Evolutionary conservation across 352 stramenopile species (phyloP).

Genomic region (Thalassiosira hispida): DNA sequence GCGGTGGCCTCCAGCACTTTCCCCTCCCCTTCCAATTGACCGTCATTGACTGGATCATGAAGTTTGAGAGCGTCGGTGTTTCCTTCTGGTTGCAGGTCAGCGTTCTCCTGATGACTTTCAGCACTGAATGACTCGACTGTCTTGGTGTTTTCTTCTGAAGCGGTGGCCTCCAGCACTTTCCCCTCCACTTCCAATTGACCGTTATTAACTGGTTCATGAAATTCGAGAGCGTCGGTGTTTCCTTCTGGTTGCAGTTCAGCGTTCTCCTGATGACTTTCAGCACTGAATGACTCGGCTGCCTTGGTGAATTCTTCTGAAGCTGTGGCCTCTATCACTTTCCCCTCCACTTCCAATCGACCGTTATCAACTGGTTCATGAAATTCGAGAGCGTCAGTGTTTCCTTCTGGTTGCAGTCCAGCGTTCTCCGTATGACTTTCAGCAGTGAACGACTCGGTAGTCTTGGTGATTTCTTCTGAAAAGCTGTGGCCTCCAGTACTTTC

Average conservation of each 20-base stretch:
- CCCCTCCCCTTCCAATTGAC: too few species aligned
- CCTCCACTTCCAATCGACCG: not conserved
- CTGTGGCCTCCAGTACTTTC: not conserved
- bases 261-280: not conserved
- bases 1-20: too few species aligned
- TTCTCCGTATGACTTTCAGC: not conserved
- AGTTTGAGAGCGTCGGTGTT: too few species aligned
- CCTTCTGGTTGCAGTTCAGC: not conserved
- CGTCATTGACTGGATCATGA: too few species aligned
- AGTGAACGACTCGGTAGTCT: not conserved
- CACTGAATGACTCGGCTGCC: not conserved
- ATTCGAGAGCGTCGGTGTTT: not conserved
- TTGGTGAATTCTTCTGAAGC: not conserved
- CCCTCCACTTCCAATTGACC: too few species aligned
- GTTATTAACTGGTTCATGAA: too few species aligned
- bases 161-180: too few species aligned
- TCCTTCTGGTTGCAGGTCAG: too few species aligned
- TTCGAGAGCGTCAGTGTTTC: not conserved
- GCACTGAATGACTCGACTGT: too few species aligned
- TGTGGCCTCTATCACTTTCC: not conserved
- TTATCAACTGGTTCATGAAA: not conserved
- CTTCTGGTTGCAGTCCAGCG: not conserved
- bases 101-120: too few species aligned
- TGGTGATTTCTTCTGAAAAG: not conserved
- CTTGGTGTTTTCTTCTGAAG: too few species aligned